A percentile compares a stretch with the other conserved stretches of the same genome.
phyloP scores from a whole-genome alignment of 2,329 filamentous ascomycete genomes.

The Clarireedia homoeocarpa region DNA sequence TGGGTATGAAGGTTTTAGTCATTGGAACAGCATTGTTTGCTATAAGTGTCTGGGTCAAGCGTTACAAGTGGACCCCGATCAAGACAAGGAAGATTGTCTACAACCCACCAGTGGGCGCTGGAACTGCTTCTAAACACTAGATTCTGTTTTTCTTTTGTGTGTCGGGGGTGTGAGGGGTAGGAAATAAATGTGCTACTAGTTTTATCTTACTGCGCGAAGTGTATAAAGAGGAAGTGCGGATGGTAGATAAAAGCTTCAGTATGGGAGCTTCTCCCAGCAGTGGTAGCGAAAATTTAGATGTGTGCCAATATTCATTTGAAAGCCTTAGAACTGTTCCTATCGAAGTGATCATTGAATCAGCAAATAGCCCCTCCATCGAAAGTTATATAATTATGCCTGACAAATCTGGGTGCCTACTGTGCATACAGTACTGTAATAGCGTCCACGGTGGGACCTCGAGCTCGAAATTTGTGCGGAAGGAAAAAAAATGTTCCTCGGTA shows the following conservation, averaged over 20 bases:
- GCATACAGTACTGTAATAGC: no score
- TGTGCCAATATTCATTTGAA: slow-evolving; percentile 24
- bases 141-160: slow-evolving; percentile 23
- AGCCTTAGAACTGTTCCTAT: neutral
- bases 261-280: slow-evolving; percentile 13
- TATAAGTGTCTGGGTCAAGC: slow-evolving; percentile 94
- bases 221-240: slow-evolving; percentile 22
- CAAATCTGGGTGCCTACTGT: no score
- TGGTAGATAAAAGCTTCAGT: slow-evolving; percentile 19
- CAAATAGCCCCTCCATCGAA: neutral
- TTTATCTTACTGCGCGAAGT: slow-evolving; percentile 23
- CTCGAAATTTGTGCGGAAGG: neutral
- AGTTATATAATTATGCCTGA: neutral
- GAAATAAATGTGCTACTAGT: slow-evolving; percentile 30
- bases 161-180: slow-evolving; percentile 12
- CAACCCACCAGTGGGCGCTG: slow-evolving; percentile 51
- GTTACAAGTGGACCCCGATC: slow-evolving; percentile 97
- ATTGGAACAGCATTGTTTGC: slow-evolving; percentile 73
- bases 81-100: slow-evolving; percentile 94
- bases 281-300: slow-evolving; percentile 24
- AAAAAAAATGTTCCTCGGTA: neutral
- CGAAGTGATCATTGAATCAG: neutral
- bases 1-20: slow-evolving; percentile 94
- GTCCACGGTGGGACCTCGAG: no score
- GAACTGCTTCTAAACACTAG: slow-evolving; percentile 17